Base-by-base conservation (phyloP, 148 eudicot species). In the Silene uniflora region DNA sequence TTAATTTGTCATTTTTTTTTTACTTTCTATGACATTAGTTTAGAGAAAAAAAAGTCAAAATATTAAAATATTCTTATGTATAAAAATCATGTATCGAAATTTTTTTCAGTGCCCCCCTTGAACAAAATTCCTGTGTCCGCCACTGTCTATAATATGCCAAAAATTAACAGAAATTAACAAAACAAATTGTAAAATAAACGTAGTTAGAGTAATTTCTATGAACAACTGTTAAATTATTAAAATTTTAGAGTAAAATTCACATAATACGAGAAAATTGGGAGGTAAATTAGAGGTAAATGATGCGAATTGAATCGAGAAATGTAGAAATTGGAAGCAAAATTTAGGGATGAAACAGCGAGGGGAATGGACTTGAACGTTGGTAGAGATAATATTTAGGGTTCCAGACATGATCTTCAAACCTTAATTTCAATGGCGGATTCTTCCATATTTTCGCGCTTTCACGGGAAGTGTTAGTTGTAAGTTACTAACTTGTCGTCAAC, bases 381-480 rank as follows among this genome's bases (percentile, higher is more conserved):
- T 82, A 29, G 86, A 65, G 65, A 81, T 64, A 69, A 86, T 65
- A 72, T 88, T 89, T 74, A 89, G 78, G 69, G 93, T 73, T 58
- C 22, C 73, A 73, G 89, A 88, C 97, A 91, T 91, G 74, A 29
- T 67, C 58, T 79, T 80, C 27, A 55, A 76, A 72, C 65, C 66
- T 12, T 10, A 29, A 10, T 44, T 42, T 71, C 77, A 85, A 77
- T 80, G 85, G 81, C 81, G 73, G 82, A 13, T 14, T 52, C 56
- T 13, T 64, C 68, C 0, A 35, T 64, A 32, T 29, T 39, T 32
- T 17, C 18, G 47, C 21, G n/a, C 22, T 42, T 22, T 56, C 66
- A 68, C 49, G 49, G 6, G 3, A n/a, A 39, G 65, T 21, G 27
- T 39, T 39, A 6, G 44, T 39, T 39, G 44, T 7, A 39, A n/a